Evolutionary conservation across 1,139 yeast species (phyloP), one percentile per base, ranked within the genome.

Genomic region (Suhomyces yuchorum): DNA sequence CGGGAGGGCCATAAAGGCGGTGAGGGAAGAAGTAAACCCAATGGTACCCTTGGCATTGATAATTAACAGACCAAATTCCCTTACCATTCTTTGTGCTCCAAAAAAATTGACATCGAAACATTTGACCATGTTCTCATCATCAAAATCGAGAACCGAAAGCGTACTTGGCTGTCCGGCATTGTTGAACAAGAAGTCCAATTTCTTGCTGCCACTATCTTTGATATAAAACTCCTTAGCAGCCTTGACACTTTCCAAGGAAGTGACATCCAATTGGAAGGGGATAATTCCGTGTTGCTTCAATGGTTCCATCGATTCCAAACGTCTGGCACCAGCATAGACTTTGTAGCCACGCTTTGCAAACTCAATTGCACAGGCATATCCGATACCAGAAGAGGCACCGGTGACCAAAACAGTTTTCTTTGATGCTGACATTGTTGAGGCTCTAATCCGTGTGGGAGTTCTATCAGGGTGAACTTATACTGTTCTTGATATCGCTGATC

Each of bases 351-450:
- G 68, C 17, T 67, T 63, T 14, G 88, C 84, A 51, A 87, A 73
- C 58, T 85, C 90, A 48, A 77, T 73, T 30, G 92, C 82, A 9
- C 85, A 69, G 15, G 83, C 81, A 60, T 70, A 80, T 3, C 96
- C 14, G 53, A 88, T 88, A 9, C 96, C 96, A 0, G 92, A 84
- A 0, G 93, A 85, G 14, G 89, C 88, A 8, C 96, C 96, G 1
- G 96, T 88, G 30, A 88, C 79, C 38, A 86, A 68, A 1, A 83
- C 91, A 22, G 68, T 56, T 57, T 67, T 14, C 4, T 18, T 12
- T 18, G 40, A 41, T 17, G 33, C 19, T 18, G 42, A 26, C 44
- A 44, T 17, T 26, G 8, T 5, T 22, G 9, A 23, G 26, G 26
- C 8, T 23, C 8, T 23, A 7, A 9, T 7, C 9, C n/a, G n/a